Evolutionary conservation across 1,284 basidiomycete genomes (phyloP), one percentile per base, ranked within the genome.

Genomic region (Papiliotrema laurentii): DNA sequence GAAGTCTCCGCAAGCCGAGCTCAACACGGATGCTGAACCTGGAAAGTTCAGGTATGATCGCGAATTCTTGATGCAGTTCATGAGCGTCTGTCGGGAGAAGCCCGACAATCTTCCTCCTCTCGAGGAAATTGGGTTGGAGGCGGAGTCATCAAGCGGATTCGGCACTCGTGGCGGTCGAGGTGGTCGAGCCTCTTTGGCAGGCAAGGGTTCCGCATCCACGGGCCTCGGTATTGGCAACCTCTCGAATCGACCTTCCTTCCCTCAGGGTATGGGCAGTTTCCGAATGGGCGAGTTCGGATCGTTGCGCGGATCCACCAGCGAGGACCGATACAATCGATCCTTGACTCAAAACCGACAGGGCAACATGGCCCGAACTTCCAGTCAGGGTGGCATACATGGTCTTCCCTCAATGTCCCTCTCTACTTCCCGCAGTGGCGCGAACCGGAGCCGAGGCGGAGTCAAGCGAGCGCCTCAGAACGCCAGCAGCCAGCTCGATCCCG

Each of bases 1-100:
- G 69, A 80, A 80, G 70, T 89, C 91, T 55, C 94, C 93, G 3
- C 82, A 81, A 59, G 75, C 85, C 7, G 88, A 90, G 63, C 84
- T 97, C 61, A 97, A 97, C 73, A 78, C 81, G 51, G 82, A 86
- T 53, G 86, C 86, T 16, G 67, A 74, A 52, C 85, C 86, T 64
- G 91, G 93, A 63, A 94, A 92, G 75, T 97, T 91, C 80, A 85
- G 93, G 63, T 98, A 98, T 73, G 92, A 97, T 74, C 90, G 94
- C 43, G 90, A 94, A 38, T 98, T 98, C 83, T 80, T 98, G 27
- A 76, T 99, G 56, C 96, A 99, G 70, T 99, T 98, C 78, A 96
- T 97, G 90, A 77, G 78, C 34, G 78, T 96, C 49, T 98, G 92
- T 79, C 89, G 85, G 73, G 93, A 97, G 74, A 94, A 92, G 75